Evolutionary conservation across 805 yeast species (phyloP), one percentile per base, ranked within the genome.

Genomic region (Suhomyces sp.): DNA sequence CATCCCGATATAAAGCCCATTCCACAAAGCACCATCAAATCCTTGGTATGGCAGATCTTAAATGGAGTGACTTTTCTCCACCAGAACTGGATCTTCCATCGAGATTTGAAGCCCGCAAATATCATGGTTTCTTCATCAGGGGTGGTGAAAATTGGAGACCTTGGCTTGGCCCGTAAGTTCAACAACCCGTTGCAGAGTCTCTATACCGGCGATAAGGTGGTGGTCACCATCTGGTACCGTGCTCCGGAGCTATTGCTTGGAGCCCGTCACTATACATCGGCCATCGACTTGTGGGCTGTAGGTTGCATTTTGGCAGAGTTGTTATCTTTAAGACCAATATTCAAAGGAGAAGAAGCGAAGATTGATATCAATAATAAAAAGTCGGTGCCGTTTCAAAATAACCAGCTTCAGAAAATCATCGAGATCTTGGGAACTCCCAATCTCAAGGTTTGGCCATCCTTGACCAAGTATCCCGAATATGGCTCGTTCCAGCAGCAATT

Each of bases 271-370:
- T 92, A 92, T 64, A 86, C 97, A 0, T 92, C 97, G 1, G 91
- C 96, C 0, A 85, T 94, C 47, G 97, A 94, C 71, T 67, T 89
- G 33, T 92, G 98, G 98, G 96, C 98, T 0, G 89, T 89, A 4
- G 98, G 98, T 0, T 92, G 97, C 66, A 92, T 92, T 3, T 73
- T 93, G 58, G 98, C 97, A 0, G 99, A 94, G 65, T 72, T 94
- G 48, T 73, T 94, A 12, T 89, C 96, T 1, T 70, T 94, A 29
- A 73, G 97, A 60, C 99, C 99, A 0, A 85, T 94, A 8, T 94
- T 94, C 73, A 94, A 94, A 67, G 99, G 99, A 49, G 99, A 94
- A 69, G 99, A 94, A 64, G 94, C 96, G 12, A 93, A 93, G 60
- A 87, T 93, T 80, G 98, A 92, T 66, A 64, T 73, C 45, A 72